These are phyloP conservation scores for Colletotrichum scovillei DNA, from an alignment of 2,329 filamentous ascomycete genomes.

Conservation along the genomic window DNA sequence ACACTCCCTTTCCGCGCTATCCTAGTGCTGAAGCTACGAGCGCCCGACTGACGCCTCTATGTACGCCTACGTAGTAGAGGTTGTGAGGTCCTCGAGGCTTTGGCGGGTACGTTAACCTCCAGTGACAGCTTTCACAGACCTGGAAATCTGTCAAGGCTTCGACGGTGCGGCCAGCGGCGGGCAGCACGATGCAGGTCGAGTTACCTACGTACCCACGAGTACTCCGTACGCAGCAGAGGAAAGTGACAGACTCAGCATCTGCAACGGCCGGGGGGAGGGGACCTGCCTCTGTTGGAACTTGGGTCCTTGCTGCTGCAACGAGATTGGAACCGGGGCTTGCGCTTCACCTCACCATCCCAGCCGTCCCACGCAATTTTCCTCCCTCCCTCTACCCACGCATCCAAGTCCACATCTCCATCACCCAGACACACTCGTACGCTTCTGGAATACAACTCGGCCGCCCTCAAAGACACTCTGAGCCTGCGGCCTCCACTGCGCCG, in stretches of 20 bases:
- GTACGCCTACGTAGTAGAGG: too few species aligned
- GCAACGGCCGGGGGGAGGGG: background rate
- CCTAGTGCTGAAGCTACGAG: background rate
- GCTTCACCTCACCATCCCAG: background rate
- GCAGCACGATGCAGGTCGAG: background rate
- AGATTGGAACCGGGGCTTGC: conserved; percentile 4
- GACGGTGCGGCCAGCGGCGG: background rate
- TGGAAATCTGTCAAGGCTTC: background rate
- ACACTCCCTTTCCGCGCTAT: background rate
- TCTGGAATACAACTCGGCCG: conserved; percentile 32
- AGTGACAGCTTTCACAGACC: background rate
- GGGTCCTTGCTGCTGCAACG: background rate
- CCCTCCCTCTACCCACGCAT: background rate
- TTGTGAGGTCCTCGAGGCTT: too few species aligned
- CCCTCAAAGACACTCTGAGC: background rate
- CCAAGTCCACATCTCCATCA: background rate
- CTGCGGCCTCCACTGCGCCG: conserved; percentile 6
- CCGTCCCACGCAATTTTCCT: background rate
- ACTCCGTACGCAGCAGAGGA: background rate
- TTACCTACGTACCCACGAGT: too few species aligned
- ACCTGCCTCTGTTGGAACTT: conserved; percentile 11
- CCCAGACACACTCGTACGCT: conserved; percentile 10
- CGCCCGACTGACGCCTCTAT: background rate
- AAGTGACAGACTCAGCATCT: background rate
- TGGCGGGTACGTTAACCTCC: background rate